Evolutionary conservation across 345 rosid species (phyloP).

Genomic region (Turnera subulata): DNA sequence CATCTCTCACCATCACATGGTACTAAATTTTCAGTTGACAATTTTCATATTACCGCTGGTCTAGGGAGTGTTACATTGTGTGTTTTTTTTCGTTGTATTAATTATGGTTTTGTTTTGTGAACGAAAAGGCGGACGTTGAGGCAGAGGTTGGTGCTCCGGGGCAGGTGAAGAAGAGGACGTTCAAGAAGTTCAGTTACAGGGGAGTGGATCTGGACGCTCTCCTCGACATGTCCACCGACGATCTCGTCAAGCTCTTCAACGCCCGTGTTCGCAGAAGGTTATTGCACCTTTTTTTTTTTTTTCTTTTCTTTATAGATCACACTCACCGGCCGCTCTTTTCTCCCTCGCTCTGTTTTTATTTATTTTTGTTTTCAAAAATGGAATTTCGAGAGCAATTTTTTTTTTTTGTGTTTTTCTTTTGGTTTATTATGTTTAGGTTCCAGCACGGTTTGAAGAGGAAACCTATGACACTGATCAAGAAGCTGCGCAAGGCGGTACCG

Average conservation of each 20-base stretch:
- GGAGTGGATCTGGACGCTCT: conserved; percentile 79
- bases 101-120: no score
- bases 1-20: conserved; percentile 23
- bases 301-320: neutral
- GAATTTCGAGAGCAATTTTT: no score
- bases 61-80: neutral
- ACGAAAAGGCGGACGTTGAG: conserved; percentile 49
- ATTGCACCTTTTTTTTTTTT: neutral
- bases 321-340: neutral
- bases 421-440: conserved; percentile 51
- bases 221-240: conserved; percentile 91
- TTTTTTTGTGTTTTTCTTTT: neutral
- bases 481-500: conserved; percentile 32
- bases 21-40: neutral
- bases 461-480: conserved; percentile 39
- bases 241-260: conserved; percentile 87
- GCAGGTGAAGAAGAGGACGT: conserved; percentile 65
- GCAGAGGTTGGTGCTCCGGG: conserved; percentile 37
- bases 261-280: conserved; percentile 98
- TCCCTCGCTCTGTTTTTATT: no score
- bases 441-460: conserved; percentile 66
- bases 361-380: no score
- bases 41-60: neutral
- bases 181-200: conserved; percentile 69
- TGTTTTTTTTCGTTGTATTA: no score